These are phyloP conservation scores for Phragmites australis DNA, from an alignment of 176 grass and related monocot genomes.

Conservation along the genomic window DNA sequence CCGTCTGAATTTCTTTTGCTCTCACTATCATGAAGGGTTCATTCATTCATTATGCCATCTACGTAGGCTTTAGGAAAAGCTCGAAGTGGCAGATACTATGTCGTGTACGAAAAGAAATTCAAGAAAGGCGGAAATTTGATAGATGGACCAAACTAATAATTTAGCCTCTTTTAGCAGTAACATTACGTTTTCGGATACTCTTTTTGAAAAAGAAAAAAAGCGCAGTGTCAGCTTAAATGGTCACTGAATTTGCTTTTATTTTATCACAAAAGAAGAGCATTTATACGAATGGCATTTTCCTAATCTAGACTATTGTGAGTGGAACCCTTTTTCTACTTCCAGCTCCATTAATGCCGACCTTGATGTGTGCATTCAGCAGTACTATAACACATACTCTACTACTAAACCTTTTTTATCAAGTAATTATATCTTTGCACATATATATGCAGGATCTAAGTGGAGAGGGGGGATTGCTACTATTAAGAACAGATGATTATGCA, in stretches of 20 bases:
- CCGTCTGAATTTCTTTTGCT: neutral
- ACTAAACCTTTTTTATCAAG: constrained; percentile 18
- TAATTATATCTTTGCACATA: neutral
- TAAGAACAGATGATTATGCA: constrained; percentile 9
- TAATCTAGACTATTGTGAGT: constrained; percentile 20
- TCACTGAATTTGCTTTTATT: constrained; percentile 11
- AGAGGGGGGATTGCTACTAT: constrained; percentile 10
- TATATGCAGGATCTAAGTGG: constrained; percentile 20
- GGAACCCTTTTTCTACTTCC: constrained; percentile 14
- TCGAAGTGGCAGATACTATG: constrained; percentile 13
- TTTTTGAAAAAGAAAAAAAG: neutral
- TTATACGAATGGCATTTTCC: constrained; percentile 10
- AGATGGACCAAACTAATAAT: constrained; percentile 43
- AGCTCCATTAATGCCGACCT: constrained; percentile 14
- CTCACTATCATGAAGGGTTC: neutral
- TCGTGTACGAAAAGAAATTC: constrained; percentile 39
- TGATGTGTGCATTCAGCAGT: neutral
- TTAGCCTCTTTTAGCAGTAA: constrained; percentile 23
- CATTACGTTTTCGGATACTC: neutral
- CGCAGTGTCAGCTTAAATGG: constrained; percentile 11
- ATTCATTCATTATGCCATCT: neutral
- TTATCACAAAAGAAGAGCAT: constrained; percentile 25
- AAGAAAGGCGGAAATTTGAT: neutral
- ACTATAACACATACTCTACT: neutral
- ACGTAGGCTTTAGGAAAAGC: constrained; percentile 12